These are phyloP conservation scores for Nitzschia sp. DNA, from an alignment of 108 stramenopile species.

Conservation along the genomic window DNA sequence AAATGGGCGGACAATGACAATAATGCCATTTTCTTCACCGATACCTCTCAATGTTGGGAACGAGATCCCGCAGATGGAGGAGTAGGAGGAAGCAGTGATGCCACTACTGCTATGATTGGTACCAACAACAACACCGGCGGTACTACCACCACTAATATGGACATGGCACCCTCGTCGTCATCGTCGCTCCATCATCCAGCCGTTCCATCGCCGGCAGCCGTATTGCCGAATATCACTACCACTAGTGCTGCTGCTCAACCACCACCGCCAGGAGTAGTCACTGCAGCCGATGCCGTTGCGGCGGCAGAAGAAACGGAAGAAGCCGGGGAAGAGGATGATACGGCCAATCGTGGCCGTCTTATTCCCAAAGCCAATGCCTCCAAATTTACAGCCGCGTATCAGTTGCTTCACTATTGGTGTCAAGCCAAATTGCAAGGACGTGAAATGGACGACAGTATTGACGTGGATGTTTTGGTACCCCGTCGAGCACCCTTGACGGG, in stretches of 20 bases:
- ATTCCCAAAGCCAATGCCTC: constrained; percentile 38
- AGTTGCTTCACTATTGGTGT: constrained; percentile 78
- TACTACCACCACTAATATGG: no score
- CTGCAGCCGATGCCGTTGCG: not conserved
- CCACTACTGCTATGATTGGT: not conserved
- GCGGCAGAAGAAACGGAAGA: constrained; percentile 23
- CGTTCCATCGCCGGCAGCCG: no score
- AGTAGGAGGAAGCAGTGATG: no score
- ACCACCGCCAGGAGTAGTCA: not conserved
- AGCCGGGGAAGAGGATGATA: constrained; percentile 35
- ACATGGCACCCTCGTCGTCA: no score
- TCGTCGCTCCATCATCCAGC: no score
- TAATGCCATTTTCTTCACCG: constrained; percentile 78
- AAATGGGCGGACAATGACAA: constrained; percentile 80
- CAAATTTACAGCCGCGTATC: constrained; percentile 67
- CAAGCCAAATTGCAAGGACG: constrained; percentile 70
- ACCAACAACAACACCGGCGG: constrained; percentile 1
- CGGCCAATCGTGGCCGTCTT: constrained; percentile 25
- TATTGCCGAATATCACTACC: not conserved
- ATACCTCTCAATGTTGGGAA: constrained; percentile 58
- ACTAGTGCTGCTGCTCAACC: not conserved
- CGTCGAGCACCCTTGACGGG: constrained; percentile 67
- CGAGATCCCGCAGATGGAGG: constrained; percentile 12
- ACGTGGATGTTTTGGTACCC: constrained; percentile 74
- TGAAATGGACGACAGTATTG: constrained; percentile 84